These are phyloP conservation scores for Stereocaulon alpinum DNA, from an alignment of 495 filamentous ascomycete species.

Conservation along the genomic window DNA sequence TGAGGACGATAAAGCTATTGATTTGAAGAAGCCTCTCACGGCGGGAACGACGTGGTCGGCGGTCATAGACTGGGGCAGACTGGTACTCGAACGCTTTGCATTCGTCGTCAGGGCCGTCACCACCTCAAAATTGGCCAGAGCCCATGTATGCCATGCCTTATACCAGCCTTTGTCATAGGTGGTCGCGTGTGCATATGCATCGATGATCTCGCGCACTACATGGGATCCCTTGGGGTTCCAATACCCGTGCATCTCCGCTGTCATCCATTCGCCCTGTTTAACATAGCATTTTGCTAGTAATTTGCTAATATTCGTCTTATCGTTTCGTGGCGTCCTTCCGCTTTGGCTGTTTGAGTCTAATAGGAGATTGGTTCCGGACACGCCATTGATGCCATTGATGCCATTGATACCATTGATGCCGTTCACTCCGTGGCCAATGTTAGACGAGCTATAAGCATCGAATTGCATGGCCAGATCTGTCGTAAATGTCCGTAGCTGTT, in stretches of 20 bases:
- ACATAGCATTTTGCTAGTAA: conserved; percentile 92
- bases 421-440: conserved; percentile 24
- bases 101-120: conserved; percentile 66
- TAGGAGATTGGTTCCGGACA: conserved; percentile 18
- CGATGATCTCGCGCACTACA: conserved; percentile 56
- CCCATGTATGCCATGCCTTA: conserved; percentile 99
- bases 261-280: conserved; percentile 93
- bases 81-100: conserved; percentile 45
- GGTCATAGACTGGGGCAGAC: conserved; percentile 53
- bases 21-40: conserved; percentile 88
- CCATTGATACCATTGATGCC: conserved; percentile 39
- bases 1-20: conserved; percentile 78
- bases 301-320: conserved; percentile 43
- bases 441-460: conserved; percentile 37
- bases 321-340: conserved; percentile 26
- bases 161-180: conserved; percentile 89
- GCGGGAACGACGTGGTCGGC: conserved; percentile 88
- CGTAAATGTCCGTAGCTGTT: conserved; percentile 73
- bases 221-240: conserved; percentile 60
- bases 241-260: conserved; percentile 67
- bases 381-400: conserved; percentile 36
- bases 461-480: conserved; percentile 65
- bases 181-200: conserved; percentile 81
- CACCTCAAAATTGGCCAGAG: conserved; percentile 97
- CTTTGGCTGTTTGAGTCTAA: conserved; percentile 11